Evolutionary conservation across 139 green algal species (phyloP), one percentile per base, ranked within the genome.

Genomic region (Yamagishiella unicocca): DNA sequence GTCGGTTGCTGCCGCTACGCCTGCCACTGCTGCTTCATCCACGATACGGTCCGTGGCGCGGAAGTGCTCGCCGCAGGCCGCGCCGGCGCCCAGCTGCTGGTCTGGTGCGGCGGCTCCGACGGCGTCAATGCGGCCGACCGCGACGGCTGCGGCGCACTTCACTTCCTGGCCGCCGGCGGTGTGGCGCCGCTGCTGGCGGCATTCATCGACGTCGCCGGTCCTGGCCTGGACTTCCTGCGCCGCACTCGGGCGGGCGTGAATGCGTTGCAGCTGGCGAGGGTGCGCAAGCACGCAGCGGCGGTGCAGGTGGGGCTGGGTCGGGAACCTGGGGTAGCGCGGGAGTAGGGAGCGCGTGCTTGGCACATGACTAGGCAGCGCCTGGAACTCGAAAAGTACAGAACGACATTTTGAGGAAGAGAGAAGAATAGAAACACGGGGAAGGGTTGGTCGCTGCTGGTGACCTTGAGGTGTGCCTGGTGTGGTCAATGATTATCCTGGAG

Each of bases 221-320:
- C 80, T 1, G 33, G 37, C 0, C 70, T 93, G 40, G 89, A 95
- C 83, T 90, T 95, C 8, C 76, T 95, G 61, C 45, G 86, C 0
- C 89, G 91, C 38, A 95, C 92, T 14, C 54, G 55, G 9, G 37
- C 31, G 24, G 91, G 92, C 22, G 70, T 43, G 27, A 95, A 79
- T 35, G 92, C 92, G 70, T 78, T 95, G 73, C 91, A 95, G 68
- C 77, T 95, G 74, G 92, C 92, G 21, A 35, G 46, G 3, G 19
- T 55, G 45, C n/a, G 43, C n/a, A 75, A 85, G 37, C 58, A 90
- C 81, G 12, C 43, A 27, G 74, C 21, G 35, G 67, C 82, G 0
- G 82, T 61, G 50, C 35, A 80, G 82, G 82, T 79, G 19, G 2
- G 74, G 22, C 50, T 58, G 50, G 50, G n/a, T n/a, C n/a, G n/a